Base-by-base conservation (phyloP, 148 eudicot genomes). In the Rhododendron molle region DNA sequence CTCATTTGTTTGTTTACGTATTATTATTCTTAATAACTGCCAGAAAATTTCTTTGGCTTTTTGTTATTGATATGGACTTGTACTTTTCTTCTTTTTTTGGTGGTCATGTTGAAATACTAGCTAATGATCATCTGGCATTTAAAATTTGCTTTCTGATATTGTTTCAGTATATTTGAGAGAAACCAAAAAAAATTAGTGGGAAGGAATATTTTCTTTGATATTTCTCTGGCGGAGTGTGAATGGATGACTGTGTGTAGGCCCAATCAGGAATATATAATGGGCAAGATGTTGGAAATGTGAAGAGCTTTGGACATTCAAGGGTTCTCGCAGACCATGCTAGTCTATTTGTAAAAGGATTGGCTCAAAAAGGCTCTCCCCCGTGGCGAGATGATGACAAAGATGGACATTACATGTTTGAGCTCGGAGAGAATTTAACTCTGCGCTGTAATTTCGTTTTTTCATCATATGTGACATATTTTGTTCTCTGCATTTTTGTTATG, bases 341-440 rank as follows among this genome's bases (percentile, higher is more conserved):
- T 85, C 86, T 92, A 67, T 90, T 85, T 88, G 87, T 81, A 78
- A 92, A 91, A 88, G 94, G 86, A 83, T 88, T 87, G 72, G 88
- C 87, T 88, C 92, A 88, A 86, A 91, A 89, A 83, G 95, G 86
- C 83, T 91, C 98, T 88, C 98, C 98, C 89, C 96, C 95, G 7
- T 79, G 89, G 91, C 89, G 96, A 89, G 94, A 91, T 77, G 98
- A 93, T 88, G 98, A 93, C 91, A 95, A 93, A 89, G 98, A 95
- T 89, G 98, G 98, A 21, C 98, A 95, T 93, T 95, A 91, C 91
- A 87, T 83, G 84, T 95, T 95, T 93, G 96, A 90, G 90, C 88
- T 95, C 85, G 98, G 98, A 84, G 98, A 94, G 83, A 92, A 89
- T 91, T 89, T 94, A 86, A 93, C 98, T 46, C 92, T 95, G 84